Conservation (phyloP, 768 basidiomycete genomes). For the Pulveroboletus ravenelii region DNA sequence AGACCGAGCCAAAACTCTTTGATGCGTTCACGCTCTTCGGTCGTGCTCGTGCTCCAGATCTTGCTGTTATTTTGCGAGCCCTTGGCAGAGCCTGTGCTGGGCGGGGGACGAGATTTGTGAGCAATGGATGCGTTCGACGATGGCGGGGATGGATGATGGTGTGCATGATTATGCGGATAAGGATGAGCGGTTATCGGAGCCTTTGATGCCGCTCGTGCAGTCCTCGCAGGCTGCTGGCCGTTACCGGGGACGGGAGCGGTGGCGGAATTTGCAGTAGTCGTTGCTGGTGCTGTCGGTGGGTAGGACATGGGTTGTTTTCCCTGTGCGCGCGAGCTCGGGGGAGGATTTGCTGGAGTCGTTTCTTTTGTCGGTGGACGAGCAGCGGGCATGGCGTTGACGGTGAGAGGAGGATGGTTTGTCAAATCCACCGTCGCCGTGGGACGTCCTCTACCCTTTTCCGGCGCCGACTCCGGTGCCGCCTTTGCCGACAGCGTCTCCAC, state of each 20-base stretch:
- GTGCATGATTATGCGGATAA: slow-evolving; percentile 45
- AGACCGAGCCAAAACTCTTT: slow-evolving; percentile 97
- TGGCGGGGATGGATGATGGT: slow-evolving; percentile 50
- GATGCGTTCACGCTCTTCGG: slow-evolving; percentile 93
- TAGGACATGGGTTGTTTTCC: slow-evolving; percentile 94
- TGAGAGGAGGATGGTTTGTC: slow-evolving; percentile 37
- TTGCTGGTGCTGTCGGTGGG: slow-evolving; percentile 18
- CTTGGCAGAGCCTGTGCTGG: slow-evolving; percentile 23
- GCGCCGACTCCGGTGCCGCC: slow-evolving; percentile 31
- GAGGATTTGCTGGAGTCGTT: slow-evolving; percentile 34
- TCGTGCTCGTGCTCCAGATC: slow-evolving; percentile 92
- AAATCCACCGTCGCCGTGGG: slow-evolving; percentile 32
- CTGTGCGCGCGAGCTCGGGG: slow-evolving; percentile 77
- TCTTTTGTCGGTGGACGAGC: slow-evolving; percentile 37
- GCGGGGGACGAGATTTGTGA: slow-evolving; percentile 30
- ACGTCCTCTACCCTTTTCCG: slow-evolving; percentile 31
- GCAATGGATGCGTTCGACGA: slow-evolving; percentile 33
- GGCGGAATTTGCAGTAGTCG: slow-evolving; percentile 35
- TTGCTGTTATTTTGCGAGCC: slow-evolving; percentile 53
- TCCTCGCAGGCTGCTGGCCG: slow-evolving; percentile 32
- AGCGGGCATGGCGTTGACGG: slow-evolving; percentile 40
- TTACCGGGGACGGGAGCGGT: slow-evolving; percentile 23
- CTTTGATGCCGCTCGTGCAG: slow-evolving; percentile 52
- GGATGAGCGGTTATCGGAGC: slow-evolving; percentile 50
- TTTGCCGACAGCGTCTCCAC: slow-evolving; percentile 22